Percentiles rank a stretch among this genome's conserved stretches.
Evolutionary conservation across 768 basidiomycete species (phyloP).

Genomic region (Pleurotus tuber-regium): DNA sequence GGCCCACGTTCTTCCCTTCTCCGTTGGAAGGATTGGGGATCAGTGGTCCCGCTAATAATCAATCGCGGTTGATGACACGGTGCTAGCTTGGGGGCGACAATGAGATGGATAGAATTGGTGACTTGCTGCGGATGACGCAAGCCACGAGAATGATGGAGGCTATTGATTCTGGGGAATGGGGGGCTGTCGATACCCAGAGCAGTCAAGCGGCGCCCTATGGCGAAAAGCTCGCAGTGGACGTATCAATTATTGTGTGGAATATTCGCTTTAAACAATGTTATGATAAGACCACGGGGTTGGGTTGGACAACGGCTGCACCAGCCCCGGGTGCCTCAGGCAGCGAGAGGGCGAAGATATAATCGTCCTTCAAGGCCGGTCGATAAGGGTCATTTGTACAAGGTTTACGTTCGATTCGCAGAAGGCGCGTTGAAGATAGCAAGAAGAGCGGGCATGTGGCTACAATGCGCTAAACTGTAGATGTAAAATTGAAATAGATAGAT

Average conservation of each 20-base stretch:
- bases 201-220: slow-evolving; percentile 1
- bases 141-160: neutral
- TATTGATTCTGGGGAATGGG: neutral
- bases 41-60: too few species aligned
- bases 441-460: neutral
- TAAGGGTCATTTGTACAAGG: too few species aligned
- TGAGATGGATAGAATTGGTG: too few species aligned
- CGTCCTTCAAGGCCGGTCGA: too few species aligned
- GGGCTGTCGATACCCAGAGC: neutral
- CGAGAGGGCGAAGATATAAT: too few species aligned
- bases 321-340: neutral
- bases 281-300: neutral
- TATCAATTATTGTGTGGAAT: neutral
- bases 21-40: too few species aligned
- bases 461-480: neutral
- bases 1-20: too few species aligned
- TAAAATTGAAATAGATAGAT: neutral
- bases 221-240: slow-evolving; percentile 7
- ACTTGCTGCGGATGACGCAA: slow-evolving; percentile 9
- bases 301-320: neutral
- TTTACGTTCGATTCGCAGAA: too few species aligned
- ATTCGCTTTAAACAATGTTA: neutral
- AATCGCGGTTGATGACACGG: neutral
- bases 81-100: neutral
- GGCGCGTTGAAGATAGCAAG: neutral